Evolutionary conservation across 495 filamentous ascomycete species (phyloP).

Genomic region (Neurospora intermedia): DNA sequence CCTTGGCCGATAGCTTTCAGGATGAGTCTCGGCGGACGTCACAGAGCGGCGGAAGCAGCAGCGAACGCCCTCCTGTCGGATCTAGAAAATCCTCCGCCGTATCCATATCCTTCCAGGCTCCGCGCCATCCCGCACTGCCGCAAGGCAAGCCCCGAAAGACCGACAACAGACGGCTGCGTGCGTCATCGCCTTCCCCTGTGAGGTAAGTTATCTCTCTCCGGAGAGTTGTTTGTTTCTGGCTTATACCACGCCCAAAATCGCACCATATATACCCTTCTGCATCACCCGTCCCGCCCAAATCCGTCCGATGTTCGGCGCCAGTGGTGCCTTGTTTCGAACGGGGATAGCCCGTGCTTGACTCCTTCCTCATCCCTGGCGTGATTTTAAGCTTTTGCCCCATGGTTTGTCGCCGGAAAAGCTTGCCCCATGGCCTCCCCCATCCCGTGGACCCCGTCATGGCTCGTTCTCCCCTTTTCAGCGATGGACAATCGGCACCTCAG

Average conservation of each 20-base stretch:
- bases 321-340: conserved; percentile 10
- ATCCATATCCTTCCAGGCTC: conserved; percentile 31
- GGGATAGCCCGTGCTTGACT: conserved; percentile 4
- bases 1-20: conserved; percentile 9
- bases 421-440: not conserved
- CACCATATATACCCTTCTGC: conserved; percentile 2
- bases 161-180: conserved; percentile 28
- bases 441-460: not conserved
- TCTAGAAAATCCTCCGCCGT: conserved; percentile 35
- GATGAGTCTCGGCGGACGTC: conserved; percentile 15
- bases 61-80: conserved; percentile 5
- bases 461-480: not conserved
- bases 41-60: conserved; percentile 8
- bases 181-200: conserved; percentile 35
- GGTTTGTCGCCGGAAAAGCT: not conserved
- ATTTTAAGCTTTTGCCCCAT: not conserved
- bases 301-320: conserved; percentile 6
- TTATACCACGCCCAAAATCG: conserved; percentile 2
- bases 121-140: conserved; percentile 32
- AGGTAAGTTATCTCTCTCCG: conserved; percentile 27
- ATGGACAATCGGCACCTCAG: not conserved
- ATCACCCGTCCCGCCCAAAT: not conserved
- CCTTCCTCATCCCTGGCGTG: not conserved
- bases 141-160: conserved; percentile 35
- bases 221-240: not conserved